Conservation (phyloP, 2,329 filamentous ascomycete species). For the Triangularia verruculosa region DNA sequence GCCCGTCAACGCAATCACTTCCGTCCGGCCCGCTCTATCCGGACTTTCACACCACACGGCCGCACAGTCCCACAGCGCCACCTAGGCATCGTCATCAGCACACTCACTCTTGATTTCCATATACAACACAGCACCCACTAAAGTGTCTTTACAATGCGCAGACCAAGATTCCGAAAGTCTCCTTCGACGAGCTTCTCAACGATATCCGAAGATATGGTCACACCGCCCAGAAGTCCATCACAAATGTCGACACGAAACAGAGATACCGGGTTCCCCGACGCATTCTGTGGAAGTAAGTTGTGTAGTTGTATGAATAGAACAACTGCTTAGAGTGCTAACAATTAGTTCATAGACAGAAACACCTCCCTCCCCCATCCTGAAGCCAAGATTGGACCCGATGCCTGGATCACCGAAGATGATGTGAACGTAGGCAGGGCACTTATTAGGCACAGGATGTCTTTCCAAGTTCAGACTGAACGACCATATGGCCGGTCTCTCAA, state of each 20-base stretch:
- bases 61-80: conserved; percentile 8
- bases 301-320: not conserved
- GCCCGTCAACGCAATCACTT: not conserved
- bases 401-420: conserved; percentile 55
- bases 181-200: conserved; percentile 15
- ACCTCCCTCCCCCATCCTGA: conserved; percentile 62
- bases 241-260: conserved; percentile 26
- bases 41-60: not conserved
- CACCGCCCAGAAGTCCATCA: conserved; percentile 15
- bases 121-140: conserved; percentile 9
- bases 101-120: not conserved
- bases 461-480: conserved; percentile 33
- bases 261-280: conserved; percentile 53
- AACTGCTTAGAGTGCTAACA: not conserved
- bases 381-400: conserved; percentile 55
- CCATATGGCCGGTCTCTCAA: conserved; percentile 10
- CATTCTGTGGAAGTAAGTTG: conserved; percentile 46
- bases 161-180: conserved; percentile 21
- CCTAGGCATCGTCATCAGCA: conserved; percentile 4
- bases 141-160: conserved; percentile 22
- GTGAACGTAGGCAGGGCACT: conserved; percentile 43
- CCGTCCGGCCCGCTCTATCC: conserved; percentile 1
- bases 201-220: conserved; percentile 19
- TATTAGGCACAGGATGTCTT: conserved; percentile 44
- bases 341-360: conserved; percentile 42